phyloP scores from a whole-genome alignment of 1,139 yeast genomes.

The Protomyces arabidopsidicola region DNA sequence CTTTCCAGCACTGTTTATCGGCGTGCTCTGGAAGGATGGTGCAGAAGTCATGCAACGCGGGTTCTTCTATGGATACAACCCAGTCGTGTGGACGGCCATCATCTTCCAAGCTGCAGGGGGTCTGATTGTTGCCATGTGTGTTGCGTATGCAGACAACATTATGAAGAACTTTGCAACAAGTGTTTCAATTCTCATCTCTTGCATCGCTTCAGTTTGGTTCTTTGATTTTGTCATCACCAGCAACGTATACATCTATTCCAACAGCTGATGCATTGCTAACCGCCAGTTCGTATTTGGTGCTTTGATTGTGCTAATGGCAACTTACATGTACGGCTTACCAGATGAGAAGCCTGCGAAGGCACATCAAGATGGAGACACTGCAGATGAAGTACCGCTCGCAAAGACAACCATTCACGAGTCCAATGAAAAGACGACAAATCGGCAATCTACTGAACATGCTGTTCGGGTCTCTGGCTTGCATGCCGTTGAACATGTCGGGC shows the following conservation, averaged over 20 bases:
- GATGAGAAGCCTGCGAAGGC: constrained; percentile 20
- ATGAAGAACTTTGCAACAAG: constrained; percentile 46
- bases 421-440: neutral
- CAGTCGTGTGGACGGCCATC: constrained; percentile 43
- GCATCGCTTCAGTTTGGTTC: constrained; percentile 42
- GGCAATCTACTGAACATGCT: neutral
- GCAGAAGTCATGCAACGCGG: constrained; percentile 39
- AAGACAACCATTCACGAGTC: neutral
- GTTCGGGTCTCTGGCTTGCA: neutral
- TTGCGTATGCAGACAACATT: constrained; percentile 46
- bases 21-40: constrained; percentile 42
- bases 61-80: constrained; percentile 44
- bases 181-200: constrained; percentile 43
- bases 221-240: constrained; percentile 40
- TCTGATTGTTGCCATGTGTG: constrained; percentile 44
- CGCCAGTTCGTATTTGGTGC: constrained; percentile 40
- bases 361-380: neutral
- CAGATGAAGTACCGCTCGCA: neutral
- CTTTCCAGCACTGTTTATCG: constrained; percentile 44
- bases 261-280: neutral
- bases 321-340: constrained; percentile 39
- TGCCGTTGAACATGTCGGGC: neutral
- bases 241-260: constrained; percentile 30
- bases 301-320: constrained; percentile 41
- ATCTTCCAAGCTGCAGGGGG: constrained; percentile 45